A percentile compares a stretch with the other conserved stretches of the same genome.
phyloP scores from a whole-genome alignment of 306 rosid species.

The Pachyrhizus erosus region DNA sequence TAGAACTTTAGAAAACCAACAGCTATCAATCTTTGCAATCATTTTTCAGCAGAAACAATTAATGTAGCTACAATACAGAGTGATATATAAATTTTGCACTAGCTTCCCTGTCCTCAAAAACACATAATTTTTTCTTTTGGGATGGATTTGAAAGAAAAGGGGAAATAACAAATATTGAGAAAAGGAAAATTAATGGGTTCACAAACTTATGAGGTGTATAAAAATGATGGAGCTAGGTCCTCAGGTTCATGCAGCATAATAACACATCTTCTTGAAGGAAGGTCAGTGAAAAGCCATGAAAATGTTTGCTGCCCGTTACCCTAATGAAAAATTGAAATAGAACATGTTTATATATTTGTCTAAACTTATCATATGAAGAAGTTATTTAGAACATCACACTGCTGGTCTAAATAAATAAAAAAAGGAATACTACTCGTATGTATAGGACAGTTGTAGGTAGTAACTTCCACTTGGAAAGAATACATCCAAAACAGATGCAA shows the following conservation, averaged over 20 bases:
- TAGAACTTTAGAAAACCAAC: slow-evolving; percentile 11
- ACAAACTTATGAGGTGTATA: not conserved
- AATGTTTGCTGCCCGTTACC: slow-evolving; percentile 11
- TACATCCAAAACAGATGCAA: slow-evolving; percentile 5
- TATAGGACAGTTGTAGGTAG: not conserved
- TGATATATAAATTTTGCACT: not conserved
- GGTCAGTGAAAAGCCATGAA: not conserved
- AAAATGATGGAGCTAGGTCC: not conserved
- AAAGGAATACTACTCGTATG: slow-evolving; percentile 10
- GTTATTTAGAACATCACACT: slow-evolving; percentile 31
- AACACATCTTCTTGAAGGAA: too few relatives aligned
- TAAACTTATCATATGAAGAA: not conserved
- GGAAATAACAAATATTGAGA: not conserved
- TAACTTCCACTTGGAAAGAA: slow-evolving; percentile 28
- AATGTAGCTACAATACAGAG: not conserved
- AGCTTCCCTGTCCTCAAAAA: not conserved
- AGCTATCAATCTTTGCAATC: not conserved
- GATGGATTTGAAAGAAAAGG: not conserved
- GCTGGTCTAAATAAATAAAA: slow-evolving; percentile 2
- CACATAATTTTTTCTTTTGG: not conserved
- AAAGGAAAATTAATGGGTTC: not conserved
- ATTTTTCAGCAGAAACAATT: slow-evolving; percentile 16
- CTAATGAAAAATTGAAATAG: not conserved
- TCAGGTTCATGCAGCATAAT: not conserved
- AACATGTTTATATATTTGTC: slow-evolving; percentile 4